Conservation (phyloP, 345 rosid genomes). For the Theobroma cacao region DNA sequence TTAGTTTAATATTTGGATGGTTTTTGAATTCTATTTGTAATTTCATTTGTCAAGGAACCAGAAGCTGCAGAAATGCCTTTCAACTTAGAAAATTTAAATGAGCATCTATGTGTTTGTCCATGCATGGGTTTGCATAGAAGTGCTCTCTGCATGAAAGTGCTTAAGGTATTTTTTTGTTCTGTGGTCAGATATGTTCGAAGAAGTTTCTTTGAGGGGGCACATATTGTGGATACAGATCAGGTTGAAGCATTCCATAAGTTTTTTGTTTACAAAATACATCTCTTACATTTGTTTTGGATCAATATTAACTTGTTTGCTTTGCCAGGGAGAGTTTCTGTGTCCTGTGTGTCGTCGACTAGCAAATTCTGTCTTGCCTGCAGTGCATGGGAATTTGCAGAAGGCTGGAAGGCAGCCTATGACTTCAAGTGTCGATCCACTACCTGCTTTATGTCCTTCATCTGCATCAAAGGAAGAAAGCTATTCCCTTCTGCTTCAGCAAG, state of each 20-base stretch:
- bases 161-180: background rate
- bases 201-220: slow-evolving; percentile 83
- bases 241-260: slow-evolving; percentile 30
- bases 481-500: slow-evolving; percentile 53
- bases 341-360: slow-evolving; percentile 92
- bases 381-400: slow-evolving; percentile 44
- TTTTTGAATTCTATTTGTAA: background rate
- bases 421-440: slow-evolving; percentile 22
- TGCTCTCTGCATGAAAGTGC: slow-evolving; percentile 1
- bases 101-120: slow-evolving; percentile 1
- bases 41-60: background rate
- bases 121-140: background rate
- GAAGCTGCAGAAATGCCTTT: background rate
- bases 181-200: slow-evolving; percentile 55
- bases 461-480: slow-evolving; percentile 26
- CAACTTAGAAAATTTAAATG: background rate
- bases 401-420: slow-evolving; percentile 47
- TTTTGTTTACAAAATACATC: background rate
- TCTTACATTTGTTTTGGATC: background rate
- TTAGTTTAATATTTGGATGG: slow-evolving; percentile 6
- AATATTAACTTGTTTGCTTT: slow-evolving; percentile 25
- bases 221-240: slow-evolving; percentile 77
- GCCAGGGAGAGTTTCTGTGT: slow-evolving; percentile 93
- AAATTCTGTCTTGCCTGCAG: slow-evolving; percentile 75
- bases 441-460: slow-evolving; percentile 17